Percentiles rank a stretch among this genome's conserved stretches.
Conservation (phyloP, 2,329 filamentous ascomycete genomes). For the Microsporum canis region DNA sequence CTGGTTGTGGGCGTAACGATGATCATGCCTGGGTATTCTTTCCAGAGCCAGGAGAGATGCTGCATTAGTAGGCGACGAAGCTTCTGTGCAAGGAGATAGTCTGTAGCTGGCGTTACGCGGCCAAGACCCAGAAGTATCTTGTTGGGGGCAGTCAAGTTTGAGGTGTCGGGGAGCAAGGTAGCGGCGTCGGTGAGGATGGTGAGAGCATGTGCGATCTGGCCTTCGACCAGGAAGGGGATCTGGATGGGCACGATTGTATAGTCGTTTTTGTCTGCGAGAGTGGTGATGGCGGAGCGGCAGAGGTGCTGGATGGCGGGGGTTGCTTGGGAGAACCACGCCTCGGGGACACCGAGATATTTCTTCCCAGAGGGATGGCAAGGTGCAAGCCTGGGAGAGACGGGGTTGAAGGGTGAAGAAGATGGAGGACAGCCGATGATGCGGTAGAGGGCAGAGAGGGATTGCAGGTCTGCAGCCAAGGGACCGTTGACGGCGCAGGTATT, state of each 20-base stretch:
- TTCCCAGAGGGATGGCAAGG: constrained; percentile 28
- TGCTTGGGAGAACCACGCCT: constrained; percentile 53
- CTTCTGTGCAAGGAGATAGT: constrained; percentile 58
- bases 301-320: constrained; percentile 47
- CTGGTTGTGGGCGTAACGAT: constrained; percentile 65
- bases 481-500: constrained; percentile 53
- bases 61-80: constrained; percentile 61
- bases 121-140: constrained; percentile 53
- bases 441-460: constrained; percentile 65
- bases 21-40: constrained; percentile 56
- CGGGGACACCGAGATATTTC: constrained; percentile 55
- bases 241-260: constrained; percentile 33
- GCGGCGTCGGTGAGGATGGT: constrained; percentile 59
- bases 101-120: constrained; percentile 48
- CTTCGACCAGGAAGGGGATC: constrained; percentile 49
- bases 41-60: constrained; percentile 57
- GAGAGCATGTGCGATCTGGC: constrained; percentile 60
- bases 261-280: constrained; percentile 25
- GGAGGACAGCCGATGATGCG: constrained; percentile 60
- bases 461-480: constrained; percentile 58
- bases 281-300: constrained; percentile 48
- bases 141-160: constrained; percentile 24
- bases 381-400: constrained; percentile 24
- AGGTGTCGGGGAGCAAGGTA: constrained; percentile 28
- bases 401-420: constrained; percentile 44